These are phyloP conservation scores for Albatrellus ellisii DNA, from an alignment of 768 basidiomycete genomes.

Conservation along the genomic window DNA sequence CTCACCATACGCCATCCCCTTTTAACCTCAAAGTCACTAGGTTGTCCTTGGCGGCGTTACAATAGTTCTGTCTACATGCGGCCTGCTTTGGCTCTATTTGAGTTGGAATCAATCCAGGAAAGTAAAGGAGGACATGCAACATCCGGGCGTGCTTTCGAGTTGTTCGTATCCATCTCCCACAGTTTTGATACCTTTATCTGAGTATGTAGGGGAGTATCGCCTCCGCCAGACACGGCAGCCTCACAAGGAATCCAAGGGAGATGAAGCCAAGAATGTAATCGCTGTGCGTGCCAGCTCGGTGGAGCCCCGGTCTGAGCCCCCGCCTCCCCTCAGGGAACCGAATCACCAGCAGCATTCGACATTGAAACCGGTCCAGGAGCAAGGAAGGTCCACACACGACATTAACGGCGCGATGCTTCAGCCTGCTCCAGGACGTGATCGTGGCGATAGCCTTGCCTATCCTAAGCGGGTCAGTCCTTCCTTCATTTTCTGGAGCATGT, in stretches of 20 bases:
- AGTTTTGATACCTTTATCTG: not conserved
- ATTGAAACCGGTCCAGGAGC: not conserved
- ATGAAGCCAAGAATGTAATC: too few species aligned
- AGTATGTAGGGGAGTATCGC: too few species aligned
- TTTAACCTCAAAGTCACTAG: too few species aligned
- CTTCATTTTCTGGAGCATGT: too few species aligned
- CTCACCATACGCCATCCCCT: too few species aligned
- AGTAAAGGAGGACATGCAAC: slow-evolving; percentile 8
- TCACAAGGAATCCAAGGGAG: too few species aligned
- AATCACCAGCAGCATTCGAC: slow-evolving; percentile 2
- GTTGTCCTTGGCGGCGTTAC: slow-evolving; percentile 4
- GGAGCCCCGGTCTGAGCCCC: not conserved
- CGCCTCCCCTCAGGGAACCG: slow-evolving; percentile 2
- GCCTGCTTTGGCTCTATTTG: slow-evolving; percentile 7
- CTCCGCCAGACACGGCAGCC: too few species aligned
- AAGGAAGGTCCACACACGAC: not conserved
- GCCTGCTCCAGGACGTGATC: slow-evolving; percentile 5
- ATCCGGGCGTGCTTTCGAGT: slow-evolving; percentile 6
- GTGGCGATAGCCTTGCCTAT: slow-evolving; percentile 5
- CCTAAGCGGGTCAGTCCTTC: slow-evolving; percentile 9
- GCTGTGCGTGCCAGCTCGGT: too few species aligned
- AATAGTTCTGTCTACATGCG: slow-evolving; percentile 5
- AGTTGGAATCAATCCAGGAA: slow-evolving; percentile 5
- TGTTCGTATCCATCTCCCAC: not conserved
- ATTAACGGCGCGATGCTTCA: slow-evolving; percentile 6